Evolutionary conservation across 176 grass and related monocot genomes (phyloP).

Genomic region (Avena insularis): DNA sequence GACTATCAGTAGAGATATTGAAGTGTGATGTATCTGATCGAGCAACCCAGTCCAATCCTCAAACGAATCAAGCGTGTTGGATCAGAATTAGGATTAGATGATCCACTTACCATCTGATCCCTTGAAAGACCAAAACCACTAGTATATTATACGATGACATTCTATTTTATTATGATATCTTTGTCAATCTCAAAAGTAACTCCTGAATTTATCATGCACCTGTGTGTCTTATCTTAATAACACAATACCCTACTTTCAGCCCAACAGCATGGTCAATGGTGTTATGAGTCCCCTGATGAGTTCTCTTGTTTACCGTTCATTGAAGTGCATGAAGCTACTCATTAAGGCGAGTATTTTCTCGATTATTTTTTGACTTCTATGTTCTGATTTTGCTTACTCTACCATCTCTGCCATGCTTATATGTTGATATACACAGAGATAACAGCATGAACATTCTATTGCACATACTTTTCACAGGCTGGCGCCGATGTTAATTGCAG

Average conservation of each 20-base stretch:
- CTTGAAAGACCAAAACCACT: not conserved
- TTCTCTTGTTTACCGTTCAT: slow-evolving; percentile 33
- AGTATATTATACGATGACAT: not conserved
- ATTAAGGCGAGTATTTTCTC: slow-evolving; percentile 43
- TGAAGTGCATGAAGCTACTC: slow-evolving; percentile 58
- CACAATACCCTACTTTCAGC: slow-evolving; percentile 43
- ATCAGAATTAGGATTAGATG: not conserved
- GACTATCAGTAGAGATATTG: not conserved
- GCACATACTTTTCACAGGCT: slow-evolving; percentile 42
- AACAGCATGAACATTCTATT: not conserved
- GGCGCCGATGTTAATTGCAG: slow-evolving; percentile 50
- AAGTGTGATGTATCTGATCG: not conserved
- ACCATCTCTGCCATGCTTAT: not conserved
- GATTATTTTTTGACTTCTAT: not conserved
- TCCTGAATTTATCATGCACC: not conserved
- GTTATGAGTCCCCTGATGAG: not conserved
- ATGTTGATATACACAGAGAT: not conserved
- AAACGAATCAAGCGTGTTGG: not conserved
- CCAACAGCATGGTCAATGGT: slow-evolving; percentile 1
- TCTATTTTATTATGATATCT: not conserved
- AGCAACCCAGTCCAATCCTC: not conserved
- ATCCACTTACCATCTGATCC: not conserved
- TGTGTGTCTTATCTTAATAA: not conserved
- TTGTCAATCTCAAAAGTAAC: slow-evolving; percentile 3
- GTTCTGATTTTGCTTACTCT: slow-evolving; percentile 13